Base-by-base conservation (phyloP, 2,329 filamentous ascomycete genomes). In the Amesomyces nigricolor region DNA sequence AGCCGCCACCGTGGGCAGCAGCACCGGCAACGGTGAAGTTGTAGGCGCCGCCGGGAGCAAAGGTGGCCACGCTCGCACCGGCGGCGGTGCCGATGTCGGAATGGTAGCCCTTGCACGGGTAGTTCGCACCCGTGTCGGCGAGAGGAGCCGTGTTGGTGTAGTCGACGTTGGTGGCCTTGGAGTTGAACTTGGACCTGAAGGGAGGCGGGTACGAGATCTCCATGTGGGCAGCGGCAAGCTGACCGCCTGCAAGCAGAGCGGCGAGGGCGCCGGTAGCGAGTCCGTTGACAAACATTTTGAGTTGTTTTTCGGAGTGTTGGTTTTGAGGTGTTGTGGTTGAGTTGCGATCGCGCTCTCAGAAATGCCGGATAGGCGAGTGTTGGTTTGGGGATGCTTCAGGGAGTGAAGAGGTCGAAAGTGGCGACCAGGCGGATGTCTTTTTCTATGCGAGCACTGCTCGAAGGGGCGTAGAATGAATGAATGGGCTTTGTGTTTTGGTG, bases 131-230 rank as follows among this genome's bases (percentile, higher is more conserved):
- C 57, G 76, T 73, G 17, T 75, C 66, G 2, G 71, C 67, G 47
- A 94, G 77, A 2, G 89, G 89, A 14, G 78, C 76, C 37, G 83
- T 88, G 73, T 89, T 89, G 63, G 79, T 81, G 74, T 87, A 89
- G 73, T 91, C 87, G 66, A 82, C 77, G 53, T 78, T 70, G 53
- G 66, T 64, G 2, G 68, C 62, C 64, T 75, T 70, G 47, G 75
- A 71, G 72, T 82, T 81, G 68, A 68, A 69, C 70, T 78, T 79
- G 64, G 77, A 80, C 53, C 72, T 71, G 63, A 83, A 72, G 6
- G 81, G 80, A 13, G 77, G 61, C 9, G 81, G 81, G 59, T 69
- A 70, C 44, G 65, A 71, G 75, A 82, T 78, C 66, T 80, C 74
- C 76, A 83, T 82, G 69, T 83, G 79, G 57, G 76, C 80, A 52